phyloP scores from a whole-genome alignment of 495 filamentous ascomycete species.

The Friedmanniomyces endolithicus region DNA sequence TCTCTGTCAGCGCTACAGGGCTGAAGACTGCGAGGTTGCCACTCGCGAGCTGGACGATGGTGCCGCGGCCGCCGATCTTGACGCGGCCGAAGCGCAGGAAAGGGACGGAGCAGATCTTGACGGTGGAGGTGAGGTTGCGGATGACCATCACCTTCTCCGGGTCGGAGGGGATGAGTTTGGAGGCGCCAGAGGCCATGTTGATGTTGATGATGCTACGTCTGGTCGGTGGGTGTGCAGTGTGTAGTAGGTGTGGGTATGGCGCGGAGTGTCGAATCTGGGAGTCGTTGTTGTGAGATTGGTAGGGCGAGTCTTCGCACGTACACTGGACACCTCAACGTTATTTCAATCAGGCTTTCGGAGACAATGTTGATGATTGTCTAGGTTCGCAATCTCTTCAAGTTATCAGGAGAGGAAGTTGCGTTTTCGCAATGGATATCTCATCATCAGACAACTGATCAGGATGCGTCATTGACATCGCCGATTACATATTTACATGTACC shows the following conservation, averaged over 20 bases:
- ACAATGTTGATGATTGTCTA: too few species aligned
- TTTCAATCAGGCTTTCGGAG: too few species aligned
- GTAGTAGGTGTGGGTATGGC: neutral
- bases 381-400: too few species aligned
- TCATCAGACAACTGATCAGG: too few species aligned
- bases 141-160: conserved; percentile 77
- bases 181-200: conserved; percentile 31
- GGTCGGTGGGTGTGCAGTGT: neutral
- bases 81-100: conserved; percentile 71
- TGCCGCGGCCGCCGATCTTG: conserved; percentile 77
- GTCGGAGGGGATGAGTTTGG: conserved; percentile 47
- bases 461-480: too few species aligned
- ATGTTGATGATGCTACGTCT: neutral
- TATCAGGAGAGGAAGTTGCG: too few species aligned
- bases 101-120: conserved; percentile 72
- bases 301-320: too few species aligned
- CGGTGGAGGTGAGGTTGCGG: conserved; percentile 62
- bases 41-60: conserved; percentile 64
- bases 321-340: too few species aligned
- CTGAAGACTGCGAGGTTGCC: conserved; percentile 84
- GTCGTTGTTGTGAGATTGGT: too few species aligned
- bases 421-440: too few species aligned
- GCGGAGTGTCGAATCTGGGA: neutral
- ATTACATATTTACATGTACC: too few species aligned
- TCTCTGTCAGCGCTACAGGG: conserved; percentile 66